Percentiles rank a stretch among this genome's conserved stretches.
These are phyloP conservation scores for Verruconis gallopava DNA, from an alignment of 2,329 filamentous ascomycete genomes.

Conservation along the genomic window DNA sequence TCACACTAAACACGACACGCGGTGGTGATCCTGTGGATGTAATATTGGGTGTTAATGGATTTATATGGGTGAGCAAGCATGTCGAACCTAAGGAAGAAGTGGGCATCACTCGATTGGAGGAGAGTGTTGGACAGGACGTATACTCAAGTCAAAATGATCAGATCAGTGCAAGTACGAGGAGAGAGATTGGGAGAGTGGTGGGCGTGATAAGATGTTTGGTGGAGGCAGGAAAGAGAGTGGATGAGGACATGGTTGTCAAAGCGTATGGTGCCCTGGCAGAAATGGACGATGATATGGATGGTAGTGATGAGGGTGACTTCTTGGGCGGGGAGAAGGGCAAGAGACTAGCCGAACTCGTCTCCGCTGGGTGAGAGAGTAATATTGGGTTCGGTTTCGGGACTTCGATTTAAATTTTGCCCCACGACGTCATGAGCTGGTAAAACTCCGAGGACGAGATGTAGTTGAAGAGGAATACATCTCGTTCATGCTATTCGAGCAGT, in stretches of 20 bases:
- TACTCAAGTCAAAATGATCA: conserved; percentile 93
- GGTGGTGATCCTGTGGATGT: conserved; percentile 64
- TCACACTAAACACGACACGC: conserved; percentile 55
- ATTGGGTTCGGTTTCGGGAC: too few relatives aligned
- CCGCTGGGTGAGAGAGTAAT: conserved; percentile 13
- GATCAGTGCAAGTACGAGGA: conserved; percentile 62
- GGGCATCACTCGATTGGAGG: conserved; percentile 74
- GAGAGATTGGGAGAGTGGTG: conserved; percentile 74
- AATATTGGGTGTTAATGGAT: conserved; percentile 87
- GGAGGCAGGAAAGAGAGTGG: conserved; percentile 68
- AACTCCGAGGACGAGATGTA: too few relatives aligned
- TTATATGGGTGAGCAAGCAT: conserved; percentile 89
- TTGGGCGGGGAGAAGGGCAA: conserved; percentile 25
- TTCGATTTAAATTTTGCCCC: too few relatives aligned
- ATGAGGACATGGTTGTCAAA: conserved; percentile 74
- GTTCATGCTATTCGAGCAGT: too few relatives aligned
- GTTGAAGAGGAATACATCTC: too few relatives aligned
- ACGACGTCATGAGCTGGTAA: too few relatives aligned
- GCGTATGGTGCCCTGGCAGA: conserved; percentile 76
- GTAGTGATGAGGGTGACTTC: conserved; percentile 27
- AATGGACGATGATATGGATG: conserved; percentile 48
- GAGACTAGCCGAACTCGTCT: conserved; percentile 23
- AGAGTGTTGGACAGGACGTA: conserved; percentile 69
- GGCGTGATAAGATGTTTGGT: conserved; percentile 74
- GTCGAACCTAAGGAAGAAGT: conserved; percentile 46